These are phyloP conservation scores for Ascosphaera pollenicola DNA, from an alignment of 2,329 filamentous ascomycete species.

Conservation along the genomic window DNA sequence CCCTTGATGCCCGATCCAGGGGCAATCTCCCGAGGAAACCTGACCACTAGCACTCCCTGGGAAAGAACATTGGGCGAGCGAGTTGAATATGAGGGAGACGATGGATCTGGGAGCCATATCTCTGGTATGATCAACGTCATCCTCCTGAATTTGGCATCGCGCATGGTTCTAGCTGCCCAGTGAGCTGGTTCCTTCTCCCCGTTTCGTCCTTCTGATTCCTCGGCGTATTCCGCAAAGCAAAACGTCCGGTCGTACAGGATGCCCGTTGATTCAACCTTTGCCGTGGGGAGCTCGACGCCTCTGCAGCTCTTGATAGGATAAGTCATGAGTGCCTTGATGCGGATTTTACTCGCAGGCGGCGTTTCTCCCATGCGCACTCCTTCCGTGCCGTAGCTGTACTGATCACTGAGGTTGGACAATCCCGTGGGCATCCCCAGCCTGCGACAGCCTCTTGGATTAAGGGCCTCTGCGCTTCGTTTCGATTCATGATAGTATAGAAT, in stretches of 20 bases:
- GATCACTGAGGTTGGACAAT: conserved; percentile 32
- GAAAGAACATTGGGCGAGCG: conserved; percentile 26
- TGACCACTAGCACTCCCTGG: conserved; percentile 30
- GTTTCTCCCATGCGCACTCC: conserved; percentile 11
- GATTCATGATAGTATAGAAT: conserved; percentile 2
- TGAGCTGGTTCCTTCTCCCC: conserved; percentile 19
- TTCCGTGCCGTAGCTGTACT: conserved; percentile 29
- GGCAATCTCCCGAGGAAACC: conserved; percentile 16
- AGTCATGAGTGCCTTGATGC: conserved; percentile 48
- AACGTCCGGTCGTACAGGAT: conserved; percentile 66
- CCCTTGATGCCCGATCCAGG: conserved; percentile 3
- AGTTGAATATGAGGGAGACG: conserved; percentile 19
- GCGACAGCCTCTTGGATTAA: conserved; percentile 26
- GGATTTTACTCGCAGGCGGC: conserved; percentile 16
- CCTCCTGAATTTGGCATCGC: conserved; percentile 28
- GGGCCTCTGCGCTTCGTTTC: conserved; percentile 2
- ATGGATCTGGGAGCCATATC: conserved; percentile 35
- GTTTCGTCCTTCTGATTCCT: conserved; percentile 1
- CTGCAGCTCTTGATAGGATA: conserved; percentile 70
- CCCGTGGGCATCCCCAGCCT: conserved; percentile 26
- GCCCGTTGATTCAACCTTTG: conserved; percentile 43
- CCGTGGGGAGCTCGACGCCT: conserved; percentile 48
- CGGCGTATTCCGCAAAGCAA: conserved; percentile 46
- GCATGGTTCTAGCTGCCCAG: conserved; percentile 22
- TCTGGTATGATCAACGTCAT: conserved; percentile 46